Percentiles rank a stretch among this genome's conserved stretches.
Evolutionary conservation across 805 yeast genomes (phyloP).

Genomic region (Candida loeiensis): DNA sequence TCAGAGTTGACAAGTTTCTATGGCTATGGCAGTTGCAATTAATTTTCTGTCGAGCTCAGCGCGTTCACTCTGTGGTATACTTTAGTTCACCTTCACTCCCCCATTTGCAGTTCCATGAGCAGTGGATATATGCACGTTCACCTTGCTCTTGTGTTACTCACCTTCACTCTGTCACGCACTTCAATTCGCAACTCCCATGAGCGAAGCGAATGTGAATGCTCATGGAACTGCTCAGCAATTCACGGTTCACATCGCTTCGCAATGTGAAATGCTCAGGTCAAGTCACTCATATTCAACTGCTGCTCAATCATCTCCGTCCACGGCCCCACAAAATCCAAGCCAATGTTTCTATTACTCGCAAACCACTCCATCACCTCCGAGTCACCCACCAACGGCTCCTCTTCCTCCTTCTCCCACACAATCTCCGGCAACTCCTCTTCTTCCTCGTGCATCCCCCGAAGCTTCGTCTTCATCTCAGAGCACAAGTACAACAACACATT

Average conservation of each 20-base stretch:
- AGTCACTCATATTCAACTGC: constrained; percentile 36
- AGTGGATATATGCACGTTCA: too few relatives aligned
- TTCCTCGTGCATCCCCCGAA: constrained; percentile 20
- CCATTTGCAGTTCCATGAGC: too few relatives aligned
- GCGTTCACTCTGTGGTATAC: too few relatives aligned
- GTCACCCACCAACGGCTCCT: constrained; percentile 28
- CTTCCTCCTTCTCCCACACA: constrained; percentile 9
- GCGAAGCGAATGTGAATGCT: too few relatives aligned
- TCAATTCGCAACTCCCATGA: too few relatives aligned
- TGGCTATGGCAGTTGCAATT: too few relatives aligned
- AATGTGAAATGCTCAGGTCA: too few relatives aligned
- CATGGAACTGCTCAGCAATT: neutral
- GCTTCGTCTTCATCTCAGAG: constrained; percentile 61
- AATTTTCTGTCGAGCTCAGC: too few relatives aligned
- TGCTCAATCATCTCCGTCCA: constrained; percentile 80
- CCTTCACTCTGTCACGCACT: too few relatives aligned
- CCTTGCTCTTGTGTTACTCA: too few relatives aligned
- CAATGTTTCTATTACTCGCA: constrained; percentile 35
- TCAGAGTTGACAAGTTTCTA: too few relatives aligned
- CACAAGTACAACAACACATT: constrained; percentile 73
- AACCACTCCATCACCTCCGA: constrained; percentile 46
- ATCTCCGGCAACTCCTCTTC: constrained; percentile 7
- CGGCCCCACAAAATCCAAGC: constrained; percentile 56
- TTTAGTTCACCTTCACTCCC: too few relatives aligned
- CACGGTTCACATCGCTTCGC: neutral